Evolutionary conservation across 192 early-diverging fungal genomes (phyloP), one percentile per base, ranked within the genome.

Genomic region (Entophlyctis helioformis): DNA sequence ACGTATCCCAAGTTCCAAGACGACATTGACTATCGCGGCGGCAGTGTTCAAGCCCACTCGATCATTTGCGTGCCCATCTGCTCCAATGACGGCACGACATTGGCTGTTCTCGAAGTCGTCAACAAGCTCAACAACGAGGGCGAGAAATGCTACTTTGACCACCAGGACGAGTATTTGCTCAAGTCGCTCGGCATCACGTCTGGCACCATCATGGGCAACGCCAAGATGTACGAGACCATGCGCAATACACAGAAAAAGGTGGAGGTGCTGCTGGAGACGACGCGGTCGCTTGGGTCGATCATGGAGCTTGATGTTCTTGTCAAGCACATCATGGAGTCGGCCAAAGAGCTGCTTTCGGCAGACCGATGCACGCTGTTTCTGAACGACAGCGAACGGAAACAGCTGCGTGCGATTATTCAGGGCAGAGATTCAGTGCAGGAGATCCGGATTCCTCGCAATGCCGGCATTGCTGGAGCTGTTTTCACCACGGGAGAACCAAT

Each of bases 211-310:
- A 42, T 68, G 39, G 49, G 46, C 36, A 71, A 63, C 46, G 52
- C 51, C 29, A 46, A 69, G 32, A 51, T 62, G 10, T 72, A 64
- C 40, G 64, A 72, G 23, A 46, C 69, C 3, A 57, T 72, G 53
- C 46, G 44, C 20, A 60, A 46, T 13, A 59, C 69, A 16, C 70
- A 72, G 46, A 60, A 72, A 47, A 72, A 67, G 50, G 60, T 69
- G 5, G 56, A 60, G 41, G 67, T 73, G 18, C 55, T 72, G n/a
- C 42, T 72, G 51, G 63, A 64, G 25, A 72, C 67, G 34, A 71
- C 68, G 1, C 22, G 54, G 25, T 60, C 57, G 16, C 44, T 71
- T 0, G 60, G 56, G 12, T 69, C 65, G 10, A 70, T 56, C 12
- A 35, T 66, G 44, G 66, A 71, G 34, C 36, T 67, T 15, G 54